Base-by-base conservation (phyloP, 352 stramenopile species). In the Phytophthora sp. region DNA sequence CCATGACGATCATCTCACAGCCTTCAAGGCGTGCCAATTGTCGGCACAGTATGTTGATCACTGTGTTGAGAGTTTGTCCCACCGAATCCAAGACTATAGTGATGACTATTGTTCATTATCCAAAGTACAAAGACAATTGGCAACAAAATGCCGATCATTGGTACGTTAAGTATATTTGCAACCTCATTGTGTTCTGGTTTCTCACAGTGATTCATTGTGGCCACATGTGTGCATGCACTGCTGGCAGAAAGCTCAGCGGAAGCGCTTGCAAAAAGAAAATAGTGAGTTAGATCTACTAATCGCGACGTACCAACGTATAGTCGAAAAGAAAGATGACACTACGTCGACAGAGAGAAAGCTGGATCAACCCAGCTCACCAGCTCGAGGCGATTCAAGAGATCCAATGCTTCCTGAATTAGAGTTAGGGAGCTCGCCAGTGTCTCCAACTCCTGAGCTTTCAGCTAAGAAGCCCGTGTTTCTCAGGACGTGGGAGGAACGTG, bases 401-500 rank as follows among this genome's bases (percentile, higher is more conserved):
- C 18, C 32, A 34, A 35, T 0, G 18, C 8, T 24, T 44, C 15
- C 24, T 13, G 10, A 52, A 30, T 38, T 43, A 12, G 18, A 15
- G 20, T n/a, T 28, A 7, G 31, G 3, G 6, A 70, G 58, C 44
- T 27, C 58, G 30, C 39, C 24, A 37, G 17, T 26, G 20, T 73
- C 65, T 10, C 52, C 65, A 5, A 61, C 60, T 11, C 12, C 13
- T 12, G 68, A 65, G 6, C 41, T 77, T 12, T 71, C 69, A 5
- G 67, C 71, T 9, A 84, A 77, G 48, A 87, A 85, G 21, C 81
- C 83, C 3, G 54, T 65, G 2, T 84, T 93, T 38, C 69, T 91
- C 32, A 82, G 84, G 68, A 88, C 75, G 4, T 94, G 81, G 77
- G 81, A 94, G 59, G 81, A 94, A 60, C 77, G 85, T 6, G 81